Evolutionary conservation across 148 eudicot genomes (phyloP), one percentile per base, ranked within the genome.

Genomic region (Chenopodium formosanum): DNA sequence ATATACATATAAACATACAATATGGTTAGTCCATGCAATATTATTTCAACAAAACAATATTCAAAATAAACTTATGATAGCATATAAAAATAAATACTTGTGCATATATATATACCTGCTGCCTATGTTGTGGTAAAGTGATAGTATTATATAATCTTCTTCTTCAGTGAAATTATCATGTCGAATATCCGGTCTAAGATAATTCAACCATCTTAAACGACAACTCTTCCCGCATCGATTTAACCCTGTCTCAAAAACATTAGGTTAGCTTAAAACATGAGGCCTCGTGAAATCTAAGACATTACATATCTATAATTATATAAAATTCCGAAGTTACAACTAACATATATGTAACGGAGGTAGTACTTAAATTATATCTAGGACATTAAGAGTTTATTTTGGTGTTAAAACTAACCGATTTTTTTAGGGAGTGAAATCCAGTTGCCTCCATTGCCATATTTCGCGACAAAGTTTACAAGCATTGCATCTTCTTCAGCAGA

Each of bases 201-300:
- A 91, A 84, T 91, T 91, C 31, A 89, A 79, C 91, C 91, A 91
- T 80, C 94, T 88, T 75, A 91, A 72, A 8, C 94, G 88, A 53
- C 94, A 91, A 80, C 94, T 91, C 87, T 90, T 92, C 7, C 96
- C 92, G 60, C 94, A 92, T 25, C 94, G 90, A 50, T 88, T 82
- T 63, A 91, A 79, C 1, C 94, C 94, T 92, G 52, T 23, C n/a
- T 56, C 5, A 11, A 22, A 23, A 22, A 67, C 46, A 62, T 10
- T 62, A 63, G 23, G 73, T 2, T 69, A 29, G 16, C 31, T 14
- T 72, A 22, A 72, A 50, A 13, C 3, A 11, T 12, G 56, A 50
- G 56, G 56, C 56, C 16, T 50, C 16, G 11, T 37, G 7, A 37
- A 37, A 37, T 37, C 44, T 37, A 40, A 40, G 44, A 40, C 7